Percentiles rank a stretch among this genome's conserved stretches.
These are phyloP conservation scores for Centaurea solstitialis DNA, from an alignment of 129 eudicot species.

Conservation along the genomic window DNA sequence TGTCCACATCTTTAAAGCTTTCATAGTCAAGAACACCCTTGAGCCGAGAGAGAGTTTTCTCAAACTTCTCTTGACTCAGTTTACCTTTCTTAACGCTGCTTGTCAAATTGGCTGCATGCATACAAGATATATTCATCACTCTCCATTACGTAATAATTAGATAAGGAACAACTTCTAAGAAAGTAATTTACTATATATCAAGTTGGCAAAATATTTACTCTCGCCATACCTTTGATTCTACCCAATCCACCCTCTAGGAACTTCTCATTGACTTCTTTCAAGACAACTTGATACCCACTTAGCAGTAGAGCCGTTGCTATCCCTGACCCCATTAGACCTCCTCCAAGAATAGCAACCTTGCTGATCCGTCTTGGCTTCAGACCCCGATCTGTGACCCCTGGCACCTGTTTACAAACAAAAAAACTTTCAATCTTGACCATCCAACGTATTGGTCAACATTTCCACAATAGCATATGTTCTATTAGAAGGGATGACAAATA, in stretches of 20 bases:
- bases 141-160: not conserved
- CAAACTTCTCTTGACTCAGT: conserved; percentile 74
- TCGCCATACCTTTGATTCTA: conserved; percentile 72
- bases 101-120: conserved; percentile 77
- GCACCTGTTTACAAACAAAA: conserved; percentile 54
- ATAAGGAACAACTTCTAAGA: not conserved
- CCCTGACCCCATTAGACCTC: conserved; percentile 97
- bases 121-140: not conserved
- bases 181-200: conserved; percentile 8
- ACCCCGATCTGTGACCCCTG: conserved; percentile 83
- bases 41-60: conserved; percentile 71
- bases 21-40: conserved; percentile 77
- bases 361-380: conserved; percentile 66
- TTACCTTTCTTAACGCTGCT: conserved; percentile 96
- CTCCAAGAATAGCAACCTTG: conserved; percentile 93
- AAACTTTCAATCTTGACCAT: not conserved
- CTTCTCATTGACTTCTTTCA: conserved; percentile 91
- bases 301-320: conserved; percentile 89
- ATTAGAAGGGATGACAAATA: not conserved
- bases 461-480: not conserved
- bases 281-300: conserved; percentile 65
- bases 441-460: not conserved
- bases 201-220: not conserved
- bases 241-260: conserved; percentile 79
- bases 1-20: conserved; percentile 88